Percentiles rank a stretch among this genome's conserved stretches.
Conservation (phyloP, 371 early-diverging fungal species). For the Lichtheimia ramosa region DNA sequence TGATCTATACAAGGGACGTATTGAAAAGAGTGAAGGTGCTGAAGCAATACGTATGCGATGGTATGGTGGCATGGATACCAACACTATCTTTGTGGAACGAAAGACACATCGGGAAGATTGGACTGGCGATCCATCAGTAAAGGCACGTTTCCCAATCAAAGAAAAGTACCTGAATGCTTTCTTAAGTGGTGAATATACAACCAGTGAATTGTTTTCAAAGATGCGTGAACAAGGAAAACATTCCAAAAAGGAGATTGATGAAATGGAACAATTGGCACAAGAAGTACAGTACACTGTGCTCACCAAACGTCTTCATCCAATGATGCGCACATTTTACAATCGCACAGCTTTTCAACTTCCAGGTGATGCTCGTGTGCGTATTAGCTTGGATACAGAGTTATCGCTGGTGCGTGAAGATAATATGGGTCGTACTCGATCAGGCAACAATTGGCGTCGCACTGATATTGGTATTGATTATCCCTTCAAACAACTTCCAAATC, state of each 20-base stretch:
- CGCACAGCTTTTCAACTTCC: constrained; percentile 99
- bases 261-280: constrained; percentile 75
- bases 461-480: constrained; percentile 94
- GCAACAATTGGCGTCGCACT: constrained; percentile 92
- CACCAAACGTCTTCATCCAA: constrained; percentile 82
- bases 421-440: constrained; percentile 62
- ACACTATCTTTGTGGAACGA: constrained; percentile 95
- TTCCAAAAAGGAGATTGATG: constrained; percentile 80
- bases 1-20: constrained; percentile 91
- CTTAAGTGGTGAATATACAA: constrained; percentile 79
- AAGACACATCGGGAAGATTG: constrained; percentile 98
- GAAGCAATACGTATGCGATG: constrained; percentile 94
- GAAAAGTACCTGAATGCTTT: constrained; percentile 92
- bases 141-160: constrained; percentile 96
- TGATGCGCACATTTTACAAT: constrained; percentile 96
- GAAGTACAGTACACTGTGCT: constrained; percentile 86
- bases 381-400: constrained; percentile 97
- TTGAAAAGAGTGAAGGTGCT: constrained; percentile 94
- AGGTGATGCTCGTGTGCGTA: constrained; percentile 97
- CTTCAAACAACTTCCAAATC: constrained; percentile 84
- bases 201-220: constrained; percentile 78
- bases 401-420: constrained; percentile 97
- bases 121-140: constrained; percentile 96
- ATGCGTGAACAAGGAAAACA: constrained; percentile 79
- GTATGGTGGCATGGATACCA: constrained; percentile 90